A percentile compares a stretch with the other conserved stretches of the same genome.
Conservation (phyloP, 2,329 filamentous ascomycete species). For the Pseudogymnoascus sp. region DNA sequence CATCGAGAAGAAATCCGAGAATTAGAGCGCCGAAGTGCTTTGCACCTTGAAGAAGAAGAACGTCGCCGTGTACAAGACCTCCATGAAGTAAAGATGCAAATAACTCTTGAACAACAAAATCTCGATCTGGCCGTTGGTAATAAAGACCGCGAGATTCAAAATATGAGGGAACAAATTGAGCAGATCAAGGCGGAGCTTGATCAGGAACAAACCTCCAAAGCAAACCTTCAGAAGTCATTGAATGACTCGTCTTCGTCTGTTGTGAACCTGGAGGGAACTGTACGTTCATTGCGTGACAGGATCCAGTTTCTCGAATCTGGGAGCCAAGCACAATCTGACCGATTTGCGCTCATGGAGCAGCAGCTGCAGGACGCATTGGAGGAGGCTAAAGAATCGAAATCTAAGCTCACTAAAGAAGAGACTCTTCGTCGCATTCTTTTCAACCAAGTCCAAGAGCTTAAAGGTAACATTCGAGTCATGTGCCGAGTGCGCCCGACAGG, state of each 20-base stretch:
- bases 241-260: conserved; percentile 54
- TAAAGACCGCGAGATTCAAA: conserved; percentile 49
- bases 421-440: conserved; percentile 84
- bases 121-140: conserved; percentile 23
- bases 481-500: conserved; percentile 81
- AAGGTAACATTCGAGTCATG: conserved; percentile 98
- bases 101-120: conserved; percentile 38
- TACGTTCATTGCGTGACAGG: conserved; percentile 69
- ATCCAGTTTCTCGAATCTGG: conserved; percentile 87
- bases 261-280: conserved; percentile 64
- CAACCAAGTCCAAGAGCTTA: conserved; percentile 96
- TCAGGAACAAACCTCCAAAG: conserved; percentile 50
- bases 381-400: conserved; percentile 61
- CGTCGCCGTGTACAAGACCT: conserved; percentile 53
- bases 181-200: conserved; percentile 44
- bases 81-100: conserved; percentile 52
- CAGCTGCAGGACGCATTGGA: conserved; percentile 71
- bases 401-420: conserved; percentile 86
- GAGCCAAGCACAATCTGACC: conserved; percentile 79
- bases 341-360: conserved; percentile 74
- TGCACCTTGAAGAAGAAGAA: conserved; percentile 61
- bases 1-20: conserved; percentile 23
- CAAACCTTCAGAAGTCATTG: conserved; percentile 38
- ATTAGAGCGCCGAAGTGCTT: conserved; percentile 25
- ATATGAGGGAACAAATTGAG: conserved; percentile 40